phyloP scores from a whole-genome alignment of 495 filamentous ascomycete species.

The Trichoderma gamsii region DNA sequence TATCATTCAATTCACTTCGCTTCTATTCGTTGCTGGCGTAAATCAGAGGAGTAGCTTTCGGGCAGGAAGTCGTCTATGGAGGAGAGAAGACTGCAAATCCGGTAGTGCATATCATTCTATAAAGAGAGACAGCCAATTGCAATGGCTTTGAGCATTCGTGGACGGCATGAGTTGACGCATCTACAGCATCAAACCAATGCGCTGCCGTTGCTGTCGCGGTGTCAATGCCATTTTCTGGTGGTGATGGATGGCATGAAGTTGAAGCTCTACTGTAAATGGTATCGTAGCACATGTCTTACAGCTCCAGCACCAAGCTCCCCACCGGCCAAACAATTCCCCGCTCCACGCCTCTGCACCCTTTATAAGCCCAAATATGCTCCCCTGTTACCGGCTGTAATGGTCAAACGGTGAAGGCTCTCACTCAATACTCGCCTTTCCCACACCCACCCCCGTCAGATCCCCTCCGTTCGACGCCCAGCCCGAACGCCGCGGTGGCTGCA shows the following conservation, averaged over 20 bases:
- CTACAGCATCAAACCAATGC: background rate
- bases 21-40: too few relatives aligned
- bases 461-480: constrained; percentile 41
- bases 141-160: background rate
- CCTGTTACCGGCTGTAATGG: constrained; percentile 41
- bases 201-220: background rate
- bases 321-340: background rate
- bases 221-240: background rate
- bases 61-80: background rate
- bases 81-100: background rate
- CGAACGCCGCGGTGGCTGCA: constrained; percentile 47
- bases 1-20: too few relatives aligned
- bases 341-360: background rate
- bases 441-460: constrained; percentile 45
- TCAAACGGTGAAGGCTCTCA: constrained; percentile 42
- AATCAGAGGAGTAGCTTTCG: too few relatives aligned
- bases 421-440: constrained; percentile 35
- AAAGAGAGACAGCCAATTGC: background rate
- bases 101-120: constrained; percentile 6
- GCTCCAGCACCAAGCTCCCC: background rate
- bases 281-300: background rate
- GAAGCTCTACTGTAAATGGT: background rate
- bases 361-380: constrained; percentile 19
- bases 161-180: background rate
- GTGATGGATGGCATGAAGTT: background rate